Conservation (phyloP, 441 rosid genomes). For the Hypseocharis bilobata region DNA sequence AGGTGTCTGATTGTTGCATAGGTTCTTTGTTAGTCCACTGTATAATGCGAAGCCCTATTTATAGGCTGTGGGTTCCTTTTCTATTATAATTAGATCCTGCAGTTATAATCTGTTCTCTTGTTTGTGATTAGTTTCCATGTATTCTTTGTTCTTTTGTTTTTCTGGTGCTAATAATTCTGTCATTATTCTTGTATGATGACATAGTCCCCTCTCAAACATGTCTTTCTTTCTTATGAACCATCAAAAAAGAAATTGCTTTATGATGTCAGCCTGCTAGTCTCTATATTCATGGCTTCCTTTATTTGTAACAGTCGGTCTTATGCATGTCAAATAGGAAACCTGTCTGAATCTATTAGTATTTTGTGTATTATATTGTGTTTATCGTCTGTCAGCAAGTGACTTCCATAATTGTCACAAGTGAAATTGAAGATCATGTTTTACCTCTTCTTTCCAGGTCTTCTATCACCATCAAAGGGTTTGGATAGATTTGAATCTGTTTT, state of each 20-base stretch:
- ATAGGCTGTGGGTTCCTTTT: neutral
- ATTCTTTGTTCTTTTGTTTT: too few species aligned
- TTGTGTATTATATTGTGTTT: too few species aligned
- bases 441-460: conserved; percentile 30
- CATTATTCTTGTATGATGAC: neutral
- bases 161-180: too few species aligned
- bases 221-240: neutral
- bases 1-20: neutral
- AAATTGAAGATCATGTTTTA: too few species aligned
- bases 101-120: neutral
- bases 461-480: conserved; percentile 31
- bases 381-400: too few species aligned
- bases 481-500: conserved; percentile 37
- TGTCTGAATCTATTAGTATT: too few species aligned
- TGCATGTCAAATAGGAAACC: neutral
- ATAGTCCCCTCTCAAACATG: neutral
- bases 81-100: neutral
- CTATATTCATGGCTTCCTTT: neutral
- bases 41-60: too few species aligned
- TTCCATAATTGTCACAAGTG: too few species aligned
- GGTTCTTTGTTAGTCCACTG: neutral
- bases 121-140: neutral
- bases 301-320: neutral
- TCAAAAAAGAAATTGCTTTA: too few species aligned
- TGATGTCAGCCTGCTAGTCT: neutral